Evolutionary conservation across 2,329 filamentous ascomycete species (phyloP).

Genomic region (Colletotrichum siamense): DNA sequence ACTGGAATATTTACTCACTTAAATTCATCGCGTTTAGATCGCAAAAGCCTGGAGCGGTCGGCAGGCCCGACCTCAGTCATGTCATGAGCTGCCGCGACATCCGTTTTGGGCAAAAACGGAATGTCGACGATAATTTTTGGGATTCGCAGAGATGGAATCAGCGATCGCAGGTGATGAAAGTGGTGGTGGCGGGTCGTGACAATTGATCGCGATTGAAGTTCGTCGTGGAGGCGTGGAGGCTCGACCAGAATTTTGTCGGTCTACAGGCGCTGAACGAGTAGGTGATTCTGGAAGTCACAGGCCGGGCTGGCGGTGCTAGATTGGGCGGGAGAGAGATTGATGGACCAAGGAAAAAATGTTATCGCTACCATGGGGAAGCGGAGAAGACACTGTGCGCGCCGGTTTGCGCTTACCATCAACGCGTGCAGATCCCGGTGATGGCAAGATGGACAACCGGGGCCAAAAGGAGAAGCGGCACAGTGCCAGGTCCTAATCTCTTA

Average conservation of each 20-base stretch:
- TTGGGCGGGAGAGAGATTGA: constrained; percentile 15
- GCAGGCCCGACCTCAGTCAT: constrained; percentile 74
- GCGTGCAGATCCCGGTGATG: background rate
- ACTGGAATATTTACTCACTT: constrained; percentile 54
- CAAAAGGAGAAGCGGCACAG: constrained; percentile 10
- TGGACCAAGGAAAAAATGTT: constrained; percentile 23
- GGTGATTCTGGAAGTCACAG: constrained; percentile 21
- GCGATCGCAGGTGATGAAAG: constrained; percentile 23
- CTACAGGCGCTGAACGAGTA: constrained; percentile 19
- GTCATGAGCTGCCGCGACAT: constrained; percentile 72
- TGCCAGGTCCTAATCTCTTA: constrained; percentile 1
- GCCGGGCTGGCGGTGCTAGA: constrained; percentile 17
- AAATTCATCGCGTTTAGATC: constrained; percentile 67
- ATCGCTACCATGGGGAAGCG: constrained; percentile 8
- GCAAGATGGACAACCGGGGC: background rate
- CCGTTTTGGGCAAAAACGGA: constrained; percentile 69
- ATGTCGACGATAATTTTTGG: constrained; percentile 40
- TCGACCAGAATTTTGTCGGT: constrained; percentile 23
- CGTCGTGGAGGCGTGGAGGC: constrained; percentile 23
- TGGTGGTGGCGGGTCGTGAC: constrained; percentile 17
- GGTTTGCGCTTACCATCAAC: background rate
- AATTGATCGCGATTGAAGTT: constrained; percentile 26
- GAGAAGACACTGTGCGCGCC: background rate
- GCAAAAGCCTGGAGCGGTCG: constrained; percentile 71
- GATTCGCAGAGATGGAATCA: constrained; percentile 39